Base-by-base conservation (phyloP, 2,329 filamentous ascomycete species). In the Colletotrichum acutatum region DNA sequence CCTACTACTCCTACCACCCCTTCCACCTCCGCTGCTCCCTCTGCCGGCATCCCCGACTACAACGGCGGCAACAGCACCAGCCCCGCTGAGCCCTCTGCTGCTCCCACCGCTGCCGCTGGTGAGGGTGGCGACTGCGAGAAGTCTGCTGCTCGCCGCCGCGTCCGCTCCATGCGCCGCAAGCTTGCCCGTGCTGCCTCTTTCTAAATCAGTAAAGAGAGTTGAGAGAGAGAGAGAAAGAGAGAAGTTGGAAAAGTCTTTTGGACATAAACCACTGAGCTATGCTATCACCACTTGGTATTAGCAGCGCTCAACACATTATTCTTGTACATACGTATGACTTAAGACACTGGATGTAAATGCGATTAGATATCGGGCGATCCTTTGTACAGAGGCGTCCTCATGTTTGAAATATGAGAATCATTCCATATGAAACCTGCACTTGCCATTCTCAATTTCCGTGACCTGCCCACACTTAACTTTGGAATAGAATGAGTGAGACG, bases 241-340 rank as follows among this genome's bases (percentile, higher is more conserved):
- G 30, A 70, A 49, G 16, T 14, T 42, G 26, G 56, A 14, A 24
- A 1, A 46, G 32, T 66, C n/a, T 66, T 24, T 56, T 54, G n/a
- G 57, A 52, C 24, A 46, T 19, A 34, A 24, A 16, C 1, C n/a
- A 19, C 7, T 11, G 30, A 28, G 58, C 30, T 14, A 7, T 11
- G 14, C 42, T 26, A 14, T 7, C 9, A 7, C 49, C 57, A 16
- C 34, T 69, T 64, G 28, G 34, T 46, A 34, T 0, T 14, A 34
- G 19, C 19, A 42, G 14, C 2, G 59, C 42, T 42, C 42, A 19
- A 28, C 37, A 34, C 19, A 24, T 7, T 60, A n/a, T 64, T 72
- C 71, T 66, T 71, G 71, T 70, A 72, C 49, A 72, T 70, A 72
- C 42, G 53, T 70, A 66, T 72, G 66, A 73, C 66, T 71, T 19